A percentile compares a stretch with the other conserved stretches of the same genome.
These are phyloP conservation scores for Ormosia semicastrata DNA, from an alignment of 306 rosid genomes.

Conservation along the genomic window DNA sequence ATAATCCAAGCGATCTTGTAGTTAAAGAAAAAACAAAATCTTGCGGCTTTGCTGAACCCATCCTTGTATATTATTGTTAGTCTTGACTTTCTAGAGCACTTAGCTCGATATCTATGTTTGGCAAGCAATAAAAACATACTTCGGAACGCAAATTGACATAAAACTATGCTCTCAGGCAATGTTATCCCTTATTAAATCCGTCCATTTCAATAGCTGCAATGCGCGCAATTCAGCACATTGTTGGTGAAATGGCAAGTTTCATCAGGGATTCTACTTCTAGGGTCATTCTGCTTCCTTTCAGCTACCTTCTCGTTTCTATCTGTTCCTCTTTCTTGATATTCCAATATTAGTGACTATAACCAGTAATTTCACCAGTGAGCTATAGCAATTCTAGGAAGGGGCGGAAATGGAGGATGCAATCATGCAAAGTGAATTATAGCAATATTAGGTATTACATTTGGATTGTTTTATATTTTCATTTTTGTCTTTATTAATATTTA, in stretches of 20 bases:
- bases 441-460: too few species aligned
- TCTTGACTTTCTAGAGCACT: conserved; percentile 22
- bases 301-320: not conserved
- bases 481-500: too few species aligned
- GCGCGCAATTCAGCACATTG: not conserved
- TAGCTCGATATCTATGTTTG: conserved; percentile 29
- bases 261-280: not conserved
- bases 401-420: not conserved
- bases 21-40: conserved; percentile 8
- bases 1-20: conserved; percentile 31
- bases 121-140: conserved; percentile 28
- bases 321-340: not conserved
- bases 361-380: not conserved
- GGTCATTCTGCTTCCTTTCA: not conserved
- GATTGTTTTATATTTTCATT: too few species aligned
- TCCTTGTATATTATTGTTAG: conserved; percentile 44
- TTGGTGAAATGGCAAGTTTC: not conserved
- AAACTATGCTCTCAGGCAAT: not conserved
- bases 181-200: not conserved
- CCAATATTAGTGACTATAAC: not conserved
- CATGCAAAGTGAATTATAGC: not conserved
- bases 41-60: conserved; percentile 30
- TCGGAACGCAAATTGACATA: not conserved
- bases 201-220: not conserved
- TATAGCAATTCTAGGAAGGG: not conserved